phyloP scores from a whole-genome alignment of 2,329 filamentous ascomycete species.

The Claviceps capensis region DNA sequence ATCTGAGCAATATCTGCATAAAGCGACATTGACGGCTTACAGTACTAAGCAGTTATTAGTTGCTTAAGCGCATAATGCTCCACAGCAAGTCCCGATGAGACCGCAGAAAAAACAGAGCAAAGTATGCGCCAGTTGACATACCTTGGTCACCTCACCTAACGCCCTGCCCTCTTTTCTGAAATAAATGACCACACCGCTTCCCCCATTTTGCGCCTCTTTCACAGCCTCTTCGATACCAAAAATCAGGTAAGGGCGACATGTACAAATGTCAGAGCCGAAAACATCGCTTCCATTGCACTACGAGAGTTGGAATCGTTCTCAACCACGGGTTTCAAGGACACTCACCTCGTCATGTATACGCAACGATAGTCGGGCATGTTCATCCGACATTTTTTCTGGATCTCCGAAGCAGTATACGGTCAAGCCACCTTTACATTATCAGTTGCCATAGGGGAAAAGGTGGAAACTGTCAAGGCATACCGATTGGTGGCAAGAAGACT shows the following conservation, averaged over 20 bases:
- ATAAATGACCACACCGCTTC: conserved; percentile 92
- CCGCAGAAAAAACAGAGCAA: neutral
- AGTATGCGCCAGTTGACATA: conserved; percentile 38
- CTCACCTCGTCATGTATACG: conserved; percentile 59
- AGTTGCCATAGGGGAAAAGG: neutral
- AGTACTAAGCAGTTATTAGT: conserved; percentile 24
- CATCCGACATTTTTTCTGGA: conserved; percentile 83
- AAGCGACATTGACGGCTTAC: conserved; percentile 20
- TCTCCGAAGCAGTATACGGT: conserved; percentile 97
- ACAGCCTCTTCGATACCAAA: conserved; percentile 97
- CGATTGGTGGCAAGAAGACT: conserved; percentile 88
- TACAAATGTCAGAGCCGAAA: conserved; percentile 96
- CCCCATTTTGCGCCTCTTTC: conserved; percentile 88
- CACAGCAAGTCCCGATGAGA: neutral
- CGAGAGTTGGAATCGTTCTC: neutral
- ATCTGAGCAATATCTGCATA: conserved; percentile 1
- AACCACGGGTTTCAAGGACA: too few relatives aligned
- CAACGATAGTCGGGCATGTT: conserved; percentile 65
- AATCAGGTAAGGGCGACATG: conserved; percentile 87
- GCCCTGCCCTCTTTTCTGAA: conserved; percentile 96
- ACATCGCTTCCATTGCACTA: conserved; percentile 92
- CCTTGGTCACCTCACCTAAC: conserved; percentile 89
- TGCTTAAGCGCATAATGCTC: neutral
- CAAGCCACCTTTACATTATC: conserved; percentile 47
- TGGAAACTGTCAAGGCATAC: conserved; percentile 19